These are phyloP conservation scores for Pisolithus orientalis DNA, from an alignment of 768 basidiomycete species.

Conservation along the genomic window DNA sequence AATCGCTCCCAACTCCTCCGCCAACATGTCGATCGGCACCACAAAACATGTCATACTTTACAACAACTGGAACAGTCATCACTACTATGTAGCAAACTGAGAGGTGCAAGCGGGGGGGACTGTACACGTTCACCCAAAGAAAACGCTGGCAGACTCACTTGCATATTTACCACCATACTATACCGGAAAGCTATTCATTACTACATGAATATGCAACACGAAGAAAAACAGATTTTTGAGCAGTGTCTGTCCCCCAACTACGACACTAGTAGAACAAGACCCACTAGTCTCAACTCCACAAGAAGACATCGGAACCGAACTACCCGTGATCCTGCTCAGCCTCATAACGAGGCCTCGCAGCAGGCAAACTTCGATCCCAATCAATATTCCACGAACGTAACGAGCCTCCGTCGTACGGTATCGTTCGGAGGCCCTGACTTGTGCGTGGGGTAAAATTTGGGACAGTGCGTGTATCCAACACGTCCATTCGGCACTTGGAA, in stretches of 20 bases:
- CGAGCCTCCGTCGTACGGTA: slow-evolving; percentile 46
- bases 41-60: no score
- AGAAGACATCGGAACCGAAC: slow-evolving; percentile 40
- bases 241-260: slow-evolving; percentile 61
- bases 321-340: slow-evolving; percentile 39
- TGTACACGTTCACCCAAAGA: neutral
- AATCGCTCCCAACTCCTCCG: no score
- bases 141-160: no score
- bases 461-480: neutral
- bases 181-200: no score
- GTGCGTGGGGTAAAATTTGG: slow-evolving; percentile 29
- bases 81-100: no score
- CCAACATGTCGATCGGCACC: no score
- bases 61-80: no score
- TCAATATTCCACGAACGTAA: slow-evolving; percentile 71
- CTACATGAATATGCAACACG: neutral
- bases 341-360: slow-evolving; percentile 55
- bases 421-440: slow-evolving; percentile 58
- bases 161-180: no score
- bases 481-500: neutral
- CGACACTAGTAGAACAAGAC: slow-evolving; percentile 37
- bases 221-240: slow-evolving; percentile 18
- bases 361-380: slow-evolving; percentile 29
- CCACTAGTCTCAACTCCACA: slow-evolving; percentile 54
- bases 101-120: no score